phyloP scores from a whole-genome alignment of 257 asterid genomes.

The Hygrophila difformis region DNA sequence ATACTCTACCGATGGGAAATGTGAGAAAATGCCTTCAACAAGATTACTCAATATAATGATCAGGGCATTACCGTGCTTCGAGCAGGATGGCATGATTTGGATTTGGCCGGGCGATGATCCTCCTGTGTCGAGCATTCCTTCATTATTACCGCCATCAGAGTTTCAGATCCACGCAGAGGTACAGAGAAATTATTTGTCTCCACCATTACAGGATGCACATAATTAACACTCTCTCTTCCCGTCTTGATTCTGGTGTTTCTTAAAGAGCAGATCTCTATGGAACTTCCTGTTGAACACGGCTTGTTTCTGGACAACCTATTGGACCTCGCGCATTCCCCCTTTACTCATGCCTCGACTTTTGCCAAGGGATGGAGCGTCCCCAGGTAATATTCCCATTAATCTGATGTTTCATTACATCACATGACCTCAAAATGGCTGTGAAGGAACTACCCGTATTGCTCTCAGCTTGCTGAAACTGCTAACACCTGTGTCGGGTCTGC shows the following conservation, averaged over 20 bases:
- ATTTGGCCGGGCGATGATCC: constrained; percentile 95
- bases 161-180: constrained; percentile 96
- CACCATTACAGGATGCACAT: too few species aligned
- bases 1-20: constrained; percentile 79
- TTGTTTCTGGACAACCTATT: constrained; percentile 82
- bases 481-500: constrained; percentile 72
- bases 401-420: background rate
- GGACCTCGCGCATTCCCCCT: constrained; percentile 98
- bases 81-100: constrained; percentile 93
- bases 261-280: constrained; percentile 63
- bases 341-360: constrained; percentile 89
- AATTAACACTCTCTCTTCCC: too few species aligned
- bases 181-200: background rate
- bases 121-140: constrained; percentile 68
- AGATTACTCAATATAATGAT: constrained; percentile 58
- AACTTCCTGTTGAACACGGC: constrained; percentile 95
- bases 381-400: constrained; percentile 27
- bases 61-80: constrained; percentile 80
- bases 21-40: constrained; percentile 96
- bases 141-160: constrained; percentile 75
- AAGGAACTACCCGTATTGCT: constrained; percentile 4
- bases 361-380: constrained; percentile 98
- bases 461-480: constrained; percentile 85
- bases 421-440: background rate
- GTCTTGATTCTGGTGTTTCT: background rate